A percentile compares a stretch with the other conserved stretches of the same genome.
Conservation (phyloP, 1,284 basidiomycete species). For the Tilletia walkeri region DNA sequence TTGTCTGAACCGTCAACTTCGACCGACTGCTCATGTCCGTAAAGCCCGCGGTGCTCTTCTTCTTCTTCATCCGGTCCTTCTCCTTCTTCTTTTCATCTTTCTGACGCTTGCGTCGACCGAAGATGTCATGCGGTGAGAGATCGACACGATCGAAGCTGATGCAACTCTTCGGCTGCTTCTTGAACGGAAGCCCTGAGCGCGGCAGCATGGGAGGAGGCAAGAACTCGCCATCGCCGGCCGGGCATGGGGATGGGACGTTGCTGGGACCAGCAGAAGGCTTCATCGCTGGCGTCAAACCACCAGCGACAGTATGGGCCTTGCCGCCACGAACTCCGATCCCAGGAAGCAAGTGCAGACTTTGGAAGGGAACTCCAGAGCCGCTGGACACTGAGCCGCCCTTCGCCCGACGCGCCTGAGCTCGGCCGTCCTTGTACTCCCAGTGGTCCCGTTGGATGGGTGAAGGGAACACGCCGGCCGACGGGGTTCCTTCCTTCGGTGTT, state of each 20-base stretch:
- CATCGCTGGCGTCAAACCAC: constrained; percentile 10
- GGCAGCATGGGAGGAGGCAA: constrained; percentile 5
- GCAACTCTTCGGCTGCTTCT: constrained; percentile 9
- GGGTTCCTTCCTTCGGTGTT: not conserved
- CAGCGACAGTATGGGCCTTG: constrained; percentile 12
- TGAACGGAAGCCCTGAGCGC: not conserved
- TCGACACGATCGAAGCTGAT: constrained; percentile 4
- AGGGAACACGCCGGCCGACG: constrained; percentile 5
- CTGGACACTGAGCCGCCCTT: constrained; percentile 8
- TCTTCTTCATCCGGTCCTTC: constrained; percentile 29
- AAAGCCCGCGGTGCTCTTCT: constrained; percentile 23
- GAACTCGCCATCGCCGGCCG: constrained; percentile 6
- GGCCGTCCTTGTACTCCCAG: constrained; percentile 1
- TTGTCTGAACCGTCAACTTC: constrained; percentile 19
- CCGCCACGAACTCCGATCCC: not conserved
- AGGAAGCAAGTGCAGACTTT: not conserved
- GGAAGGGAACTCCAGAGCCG: constrained; percentile 2
- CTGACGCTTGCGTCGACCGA: not conserved
- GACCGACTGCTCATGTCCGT: constrained; percentile 6
- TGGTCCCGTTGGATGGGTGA: constrained; percentile 1
- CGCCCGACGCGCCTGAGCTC: not conserved
- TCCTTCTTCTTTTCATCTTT: not conserved
- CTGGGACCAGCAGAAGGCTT: not conserved
- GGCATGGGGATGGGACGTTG: not conserved
- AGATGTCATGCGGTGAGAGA: not conserved